Evolutionary conservation across 2,329 filamentous ascomycete species (phyloP), one percentile per base, ranked within the genome.

Genomic region (Zalaria obscura): DNA sequence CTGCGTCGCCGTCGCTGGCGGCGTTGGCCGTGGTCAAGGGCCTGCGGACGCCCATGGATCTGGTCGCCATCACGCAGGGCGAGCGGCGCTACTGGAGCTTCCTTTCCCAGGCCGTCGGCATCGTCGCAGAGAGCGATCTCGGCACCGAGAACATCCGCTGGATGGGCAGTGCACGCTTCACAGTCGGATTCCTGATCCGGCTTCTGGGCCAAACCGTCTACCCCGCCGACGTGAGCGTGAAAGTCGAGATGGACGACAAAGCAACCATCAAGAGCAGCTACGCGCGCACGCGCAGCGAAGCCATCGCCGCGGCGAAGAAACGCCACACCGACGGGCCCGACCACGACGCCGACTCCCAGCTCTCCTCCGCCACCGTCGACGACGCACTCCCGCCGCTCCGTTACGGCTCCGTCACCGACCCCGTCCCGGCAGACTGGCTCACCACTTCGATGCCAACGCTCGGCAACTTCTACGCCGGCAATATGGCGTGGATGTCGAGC

Each of bases 401-500:
- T 52, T 93, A 84, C 53, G 91, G 91, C 39, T 89, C 84, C 0
- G 66, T 91, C 44, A 75, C 76, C 40, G 85, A 93, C 50, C 70
- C 80, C 10, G 58, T 96, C 0, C 88, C 87, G 0, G 65, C 73
- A 2, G 80, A 75, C 36, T 98, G 91, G 87, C 71, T 82, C 46
- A 64, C 81, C 18, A 64, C 82, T 3, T 75, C 82, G 1, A 74
- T 82, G 47, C 77, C 91, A 47, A 84, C 80, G 27, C 67, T 98
- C 42, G 87, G 87, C 37, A 95, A 85, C 54, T 93, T 98, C 59
- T 96, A 93, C 62, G 83, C 80, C 28, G 91, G 91, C 47, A 98
- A 95, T 58, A 93, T 96, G 80, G 78, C 83, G 25, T 93, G 82
- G 61, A 89, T 98, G 85, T 80, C 88, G 0, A 73, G 85, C 8